Conservation (phyloP, 768 basidiomycete species). For the Gloeopeniophorella convolvens region DNA sequence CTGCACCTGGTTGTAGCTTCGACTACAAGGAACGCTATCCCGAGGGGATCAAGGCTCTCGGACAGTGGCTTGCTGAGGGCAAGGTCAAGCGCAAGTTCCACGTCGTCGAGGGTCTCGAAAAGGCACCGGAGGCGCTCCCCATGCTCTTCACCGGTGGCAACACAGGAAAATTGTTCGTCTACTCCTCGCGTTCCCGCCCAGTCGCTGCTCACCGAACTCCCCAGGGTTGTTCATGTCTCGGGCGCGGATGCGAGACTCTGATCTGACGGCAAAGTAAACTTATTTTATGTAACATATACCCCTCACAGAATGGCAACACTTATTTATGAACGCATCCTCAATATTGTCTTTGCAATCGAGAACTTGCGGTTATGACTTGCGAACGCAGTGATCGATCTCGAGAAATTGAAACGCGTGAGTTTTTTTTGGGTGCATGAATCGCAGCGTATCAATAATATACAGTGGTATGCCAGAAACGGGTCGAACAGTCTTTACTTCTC, state of each 20-base stretch:
- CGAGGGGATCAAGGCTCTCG: constrained; percentile 51
- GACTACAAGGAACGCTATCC: constrained; percentile 65
- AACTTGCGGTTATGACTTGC: no score
- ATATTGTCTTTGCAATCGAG: no score
- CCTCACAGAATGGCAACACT: no score
- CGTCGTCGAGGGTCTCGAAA: constrained; percentile 66
- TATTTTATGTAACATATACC: constrained; percentile 6
- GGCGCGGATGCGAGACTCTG: constrained; percentile 23
- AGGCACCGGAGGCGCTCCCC: constrained; percentile 62
- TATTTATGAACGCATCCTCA: no score
- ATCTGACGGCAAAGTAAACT: not conserved
- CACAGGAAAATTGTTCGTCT: constrained; percentile 61
- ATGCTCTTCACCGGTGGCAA: constrained; percentile 74
- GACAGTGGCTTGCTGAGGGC: constrained; percentile 53
- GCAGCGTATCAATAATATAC: no score
- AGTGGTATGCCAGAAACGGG: no score
- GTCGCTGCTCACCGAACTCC: not conserved
- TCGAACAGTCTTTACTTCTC: not conserved
- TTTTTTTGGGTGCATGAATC: no score
- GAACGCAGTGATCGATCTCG: no score
- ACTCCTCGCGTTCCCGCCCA: not conserved
- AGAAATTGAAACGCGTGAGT: no score
- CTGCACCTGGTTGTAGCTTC: constrained; percentile 37
- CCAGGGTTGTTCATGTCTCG: constrained; percentile 54
- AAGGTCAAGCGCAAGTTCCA: constrained; percentile 78